Evolutionary conservation across 192 early-diverging fungal genomes (phyloP).

Genomic region (Podila minutissima): DNA sequence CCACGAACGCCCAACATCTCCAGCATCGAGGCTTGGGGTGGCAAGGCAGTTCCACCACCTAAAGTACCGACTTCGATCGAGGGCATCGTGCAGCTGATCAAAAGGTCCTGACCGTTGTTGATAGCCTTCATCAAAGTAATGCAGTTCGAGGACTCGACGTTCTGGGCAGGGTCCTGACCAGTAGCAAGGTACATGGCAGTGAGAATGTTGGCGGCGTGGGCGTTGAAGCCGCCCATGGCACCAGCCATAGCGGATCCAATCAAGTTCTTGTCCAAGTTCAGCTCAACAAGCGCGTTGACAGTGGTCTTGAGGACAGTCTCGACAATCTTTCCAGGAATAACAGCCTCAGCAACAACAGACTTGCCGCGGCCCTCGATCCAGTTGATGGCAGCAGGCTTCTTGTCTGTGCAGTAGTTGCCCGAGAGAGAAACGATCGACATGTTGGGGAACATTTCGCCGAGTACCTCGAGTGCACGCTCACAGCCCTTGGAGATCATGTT

Average conservation of each 20-base stretch:
- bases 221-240: slow-evolving; percentile 90
- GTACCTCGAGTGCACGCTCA: slow-evolving; percentile 79
- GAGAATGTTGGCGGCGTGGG: slow-evolving; percentile 93
- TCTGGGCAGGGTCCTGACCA: slow-evolving; percentile 96
- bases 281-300: slow-evolving; percentile 75
- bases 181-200: slow-evolving; percentile 92
- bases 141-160: slow-evolving; percentile 92
- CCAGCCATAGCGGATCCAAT: slow-evolving; percentile 96
- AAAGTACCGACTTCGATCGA: slow-evolving; percentile 95
- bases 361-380: slow-evolving; percentile 98
- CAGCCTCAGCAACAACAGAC: slow-evolving; percentile 86
- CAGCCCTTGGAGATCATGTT: slow-evolving; percentile 98
- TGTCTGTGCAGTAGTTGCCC: slow-evolving; percentile 97
- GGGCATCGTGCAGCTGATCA: slow-evolving; percentile 93
- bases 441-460: slow-evolving; percentile 70
- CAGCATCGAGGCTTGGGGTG: slow-evolving; percentile 87
- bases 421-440: slow-evolving; percentile 85
- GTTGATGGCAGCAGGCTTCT: slow-evolving; percentile 96
- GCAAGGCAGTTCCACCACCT: slow-evolving; percentile 88
- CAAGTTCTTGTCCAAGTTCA: slow-evolving; percentile 92
- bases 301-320: slow-evolving; percentile 88
- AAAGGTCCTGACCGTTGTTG: slow-evolving; percentile 80
- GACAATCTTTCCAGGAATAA: slow-evolving; percentile 84
- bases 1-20: slow-evolving; percentile 91
- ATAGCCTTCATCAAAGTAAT: slow-evolving; percentile 94